phyloP scores from a whole-genome alignment of 1,284 basidiomycete genomes.

The Cutaneotrichosporon mucoides region DNA sequence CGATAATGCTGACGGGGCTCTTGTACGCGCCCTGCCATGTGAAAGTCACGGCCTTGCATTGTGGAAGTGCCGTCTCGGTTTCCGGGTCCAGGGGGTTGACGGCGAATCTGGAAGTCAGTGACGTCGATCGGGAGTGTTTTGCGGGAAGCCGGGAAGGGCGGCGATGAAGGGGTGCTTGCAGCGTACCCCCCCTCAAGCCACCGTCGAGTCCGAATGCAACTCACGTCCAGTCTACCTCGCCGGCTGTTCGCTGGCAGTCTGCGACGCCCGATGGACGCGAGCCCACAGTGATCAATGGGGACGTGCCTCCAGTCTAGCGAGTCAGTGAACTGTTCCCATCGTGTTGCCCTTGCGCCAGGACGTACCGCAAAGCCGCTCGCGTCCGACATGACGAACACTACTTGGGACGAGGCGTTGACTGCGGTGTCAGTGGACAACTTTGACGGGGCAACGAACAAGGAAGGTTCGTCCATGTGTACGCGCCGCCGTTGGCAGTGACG shows the following conservation, averaged over 20 bases:
- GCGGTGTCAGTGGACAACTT: neutral
- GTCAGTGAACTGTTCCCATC: conserved; percentile 1
- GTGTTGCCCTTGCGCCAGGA: neutral
- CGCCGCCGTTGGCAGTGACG: conserved; percentile 17
- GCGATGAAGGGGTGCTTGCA: too few relatives aligned
- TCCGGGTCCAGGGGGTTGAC: conserved; percentile 1
- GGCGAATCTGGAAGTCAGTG: conserved; percentile 2
- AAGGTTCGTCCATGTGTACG: conserved; percentile 28
- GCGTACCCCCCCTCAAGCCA: too few relatives aligned
- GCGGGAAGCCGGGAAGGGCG: too few relatives aligned
- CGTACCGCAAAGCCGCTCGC: conserved; percentile 36
- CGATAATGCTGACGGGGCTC: conserved; percentile 33
- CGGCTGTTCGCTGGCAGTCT: conserved; percentile 25
- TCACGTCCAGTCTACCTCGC: conserved; percentile 1
- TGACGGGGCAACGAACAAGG: conserved; percentile 28
- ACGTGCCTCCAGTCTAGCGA: conserved; percentile 39
- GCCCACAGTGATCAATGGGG: conserved; percentile 28
- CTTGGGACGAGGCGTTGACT: conserved; percentile 31
- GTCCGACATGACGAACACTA: conserved; percentile 43
- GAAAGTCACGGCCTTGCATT: conserved; percentile 33
- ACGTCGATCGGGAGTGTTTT: neutral
- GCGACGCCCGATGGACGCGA: conserved; percentile 6
- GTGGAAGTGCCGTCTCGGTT: conserved; percentile 6
- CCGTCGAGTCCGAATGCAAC: neutral
- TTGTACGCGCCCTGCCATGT: conserved; percentile 26